Evolutionary conservation across 2,329 filamentous ascomycete genomes (phyloP), one percentile per base, ranked within the genome.

Genomic region (Microdochium paspali): DNA sequence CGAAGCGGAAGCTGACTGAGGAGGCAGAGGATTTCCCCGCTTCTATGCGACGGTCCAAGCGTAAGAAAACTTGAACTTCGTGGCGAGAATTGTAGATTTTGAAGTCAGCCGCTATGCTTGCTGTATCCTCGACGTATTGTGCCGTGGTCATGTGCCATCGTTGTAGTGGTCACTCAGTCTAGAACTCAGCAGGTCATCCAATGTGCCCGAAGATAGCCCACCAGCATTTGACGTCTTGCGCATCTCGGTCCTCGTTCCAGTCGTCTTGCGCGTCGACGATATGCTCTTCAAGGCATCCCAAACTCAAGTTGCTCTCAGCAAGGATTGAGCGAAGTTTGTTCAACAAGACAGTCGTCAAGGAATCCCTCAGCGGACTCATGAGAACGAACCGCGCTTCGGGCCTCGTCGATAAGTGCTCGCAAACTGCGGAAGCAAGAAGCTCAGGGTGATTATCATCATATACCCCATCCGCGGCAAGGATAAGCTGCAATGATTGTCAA

Each of bases 401-500:
- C 3, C 70, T 71, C 13, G 70, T 65, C 9, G 74, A 74, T 10
- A 96, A 71, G 66, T 90, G 88, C 32, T 75, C 67, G 10, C 73
- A 66, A 42, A 97, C 82, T 13, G 87, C 83, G 13, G 80, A 72
- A 0, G 83, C 81, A 21, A 97, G 75, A 58, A 93, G 78, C 3
- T 64, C 66, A 0, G 91, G 89, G 59, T 97, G 93, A 3, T 86
- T 77, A 44, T 90, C 77, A 43, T 90, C 89, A 65, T 97, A 97
- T 20, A 98, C 70, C 0, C 88, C 79, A 63, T 98, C 93, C 2
- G 91, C 89, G 2, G 82, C 88, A 2, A 98, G 73, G 40, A 97
- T 80, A 47, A 95, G 69, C 72, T 84, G 62, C 23, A 10, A 40
- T 43, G 13, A 10, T 3, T 32, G 13, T 42, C 15, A 7, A 23